Evolutionary conservation across 306 rosid genomes (phyloP).

Genomic region (Potentilla sterilis): DNA sequence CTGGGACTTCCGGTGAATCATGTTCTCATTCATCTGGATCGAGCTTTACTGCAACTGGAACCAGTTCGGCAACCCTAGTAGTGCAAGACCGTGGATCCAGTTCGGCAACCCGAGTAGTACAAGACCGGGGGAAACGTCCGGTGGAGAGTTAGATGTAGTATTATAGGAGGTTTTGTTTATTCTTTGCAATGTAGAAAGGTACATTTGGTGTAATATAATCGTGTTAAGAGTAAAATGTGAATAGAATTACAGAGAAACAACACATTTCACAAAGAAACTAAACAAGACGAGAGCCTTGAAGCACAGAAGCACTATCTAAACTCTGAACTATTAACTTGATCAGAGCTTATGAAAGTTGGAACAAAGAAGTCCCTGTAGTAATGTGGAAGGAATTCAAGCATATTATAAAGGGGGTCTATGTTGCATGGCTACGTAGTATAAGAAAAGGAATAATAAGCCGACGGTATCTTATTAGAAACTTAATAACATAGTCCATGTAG

Average conservation of each 20-base stretch:
- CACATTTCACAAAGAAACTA: not conserved
- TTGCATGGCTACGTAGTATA: not conserved
- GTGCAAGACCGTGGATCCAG: slow-evolving; percentile 38
- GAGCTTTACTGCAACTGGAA: slow-evolving; percentile 36
- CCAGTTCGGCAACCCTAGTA: slow-evolving; percentile 26
- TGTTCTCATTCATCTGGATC: slow-evolving; percentile 42
- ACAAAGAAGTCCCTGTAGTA: not conserved
- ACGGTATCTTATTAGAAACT: not conserved
- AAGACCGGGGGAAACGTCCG: slow-evolving; percentile 64
- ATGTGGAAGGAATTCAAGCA: not conserved
- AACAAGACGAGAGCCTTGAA: not conserved
- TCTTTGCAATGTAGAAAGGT: slow-evolving; percentile 20
- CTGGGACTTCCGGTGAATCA: slow-evolving; percentile 48
- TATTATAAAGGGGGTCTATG: not conserved
- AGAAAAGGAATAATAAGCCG: not conserved
- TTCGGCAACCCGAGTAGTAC: slow-evolving; percentile 13
- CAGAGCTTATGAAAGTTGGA: not conserved
- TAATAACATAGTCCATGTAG: not conserved
- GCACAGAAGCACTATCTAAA: not conserved
- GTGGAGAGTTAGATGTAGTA: slow-evolving; percentile 30
- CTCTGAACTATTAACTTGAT: not conserved
- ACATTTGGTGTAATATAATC: too few relatives aligned
- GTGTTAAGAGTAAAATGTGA: not conserved
- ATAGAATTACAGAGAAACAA: not conserved
- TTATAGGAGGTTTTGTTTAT: slow-evolving; percentile 22